A percentile compares a stretch with the other conserved stretches of the same genome.
Conservation (phyloP, 2,329 filamentous ascomycete genomes). For the Cordyceps cicadae region DNA sequence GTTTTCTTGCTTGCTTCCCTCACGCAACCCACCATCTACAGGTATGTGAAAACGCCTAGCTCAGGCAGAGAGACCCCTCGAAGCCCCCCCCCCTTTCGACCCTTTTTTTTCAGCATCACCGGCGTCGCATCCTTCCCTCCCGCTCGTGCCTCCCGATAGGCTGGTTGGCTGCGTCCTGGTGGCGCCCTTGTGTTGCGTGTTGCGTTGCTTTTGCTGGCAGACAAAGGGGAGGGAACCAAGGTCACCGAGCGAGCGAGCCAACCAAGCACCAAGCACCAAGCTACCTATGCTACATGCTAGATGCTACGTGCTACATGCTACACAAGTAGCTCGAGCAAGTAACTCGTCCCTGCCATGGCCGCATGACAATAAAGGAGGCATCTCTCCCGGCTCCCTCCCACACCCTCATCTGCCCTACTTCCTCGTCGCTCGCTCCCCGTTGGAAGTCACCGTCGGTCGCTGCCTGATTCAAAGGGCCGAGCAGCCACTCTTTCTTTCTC, state of each 20-base stretch:
- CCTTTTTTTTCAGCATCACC: not conserved
- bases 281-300: not conserved
- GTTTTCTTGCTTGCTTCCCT: not conserved
- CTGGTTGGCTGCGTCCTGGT: not conserved
- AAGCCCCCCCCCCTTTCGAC: not conserved
- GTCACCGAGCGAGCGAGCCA: slow-evolving; percentile 1
- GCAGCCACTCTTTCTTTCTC: too few species aligned
- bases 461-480: not conserved
- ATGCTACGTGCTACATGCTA: too few species aligned
- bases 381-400: not conserved
- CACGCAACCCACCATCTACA: slow-evolving; percentile 1
- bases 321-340: not conserved
- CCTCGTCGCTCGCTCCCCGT: not conserved
- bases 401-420: not conserved
- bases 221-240: not conserved
- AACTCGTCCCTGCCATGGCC: not conserved
- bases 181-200: not conserved
- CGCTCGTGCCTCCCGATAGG: not conserved
- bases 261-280: not conserved
- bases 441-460: not conserved
- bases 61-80: not conserved
- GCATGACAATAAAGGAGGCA: not conserved
- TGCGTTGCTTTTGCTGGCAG: not conserved
- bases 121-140: not conserved
- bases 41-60: slow-evolving; percentile 5